A percentile compares a stretch with the other conserved stretches of the same genome.
phyloP scores from a whole-genome alignment of 2,329 filamentous ascomycete genomes.

The Verticillium nonalfalfae region DNA sequence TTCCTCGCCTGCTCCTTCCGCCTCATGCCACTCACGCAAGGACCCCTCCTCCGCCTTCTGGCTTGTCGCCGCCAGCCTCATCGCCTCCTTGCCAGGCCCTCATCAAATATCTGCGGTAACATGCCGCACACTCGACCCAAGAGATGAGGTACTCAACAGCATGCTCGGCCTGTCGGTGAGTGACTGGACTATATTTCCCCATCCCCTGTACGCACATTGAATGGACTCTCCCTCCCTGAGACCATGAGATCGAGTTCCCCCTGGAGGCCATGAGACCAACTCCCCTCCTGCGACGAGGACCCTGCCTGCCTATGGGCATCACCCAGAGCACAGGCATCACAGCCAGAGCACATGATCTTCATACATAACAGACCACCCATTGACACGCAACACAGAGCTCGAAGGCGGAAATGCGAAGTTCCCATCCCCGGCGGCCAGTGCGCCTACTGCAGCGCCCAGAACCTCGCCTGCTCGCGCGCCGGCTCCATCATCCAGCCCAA shows the following conservation, averaged over 20 bases:
- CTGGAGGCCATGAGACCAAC: too few species aligned
- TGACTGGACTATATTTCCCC: not conserved
- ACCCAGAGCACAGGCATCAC: not conserved
- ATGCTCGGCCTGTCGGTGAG: constrained; percentile 13
- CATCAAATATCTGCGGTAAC: not conserved
- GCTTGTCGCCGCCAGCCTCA: not conserved
- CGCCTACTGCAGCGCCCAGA: constrained; percentile 10
- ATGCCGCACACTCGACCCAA: not conserved
- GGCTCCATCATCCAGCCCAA: constrained; percentile 13
- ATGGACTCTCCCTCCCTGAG: too few species aligned
- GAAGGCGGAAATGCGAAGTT: constrained; percentile 12
- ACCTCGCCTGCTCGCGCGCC: constrained; percentile 11
- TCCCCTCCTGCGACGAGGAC: not conserved
- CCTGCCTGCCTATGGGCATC: not conserved
- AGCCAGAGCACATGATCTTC: too few species aligned
- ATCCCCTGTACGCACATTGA: not conserved
- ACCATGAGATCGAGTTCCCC: too few species aligned
- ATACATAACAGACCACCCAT: too few species aligned
- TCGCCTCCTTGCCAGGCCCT: not conserved
- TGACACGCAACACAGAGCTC: constrained; percentile 4
- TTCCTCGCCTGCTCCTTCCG: not conserved
- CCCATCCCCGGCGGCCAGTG: constrained; percentile 10
- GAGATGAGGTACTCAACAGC: constrained; percentile 13
- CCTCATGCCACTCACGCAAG: not conserved
- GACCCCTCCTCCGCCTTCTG: too few species aligned